phyloP scores from a whole-genome alignment of 148 eudicot species.

The Pharnaceum exiguum region DNA sequence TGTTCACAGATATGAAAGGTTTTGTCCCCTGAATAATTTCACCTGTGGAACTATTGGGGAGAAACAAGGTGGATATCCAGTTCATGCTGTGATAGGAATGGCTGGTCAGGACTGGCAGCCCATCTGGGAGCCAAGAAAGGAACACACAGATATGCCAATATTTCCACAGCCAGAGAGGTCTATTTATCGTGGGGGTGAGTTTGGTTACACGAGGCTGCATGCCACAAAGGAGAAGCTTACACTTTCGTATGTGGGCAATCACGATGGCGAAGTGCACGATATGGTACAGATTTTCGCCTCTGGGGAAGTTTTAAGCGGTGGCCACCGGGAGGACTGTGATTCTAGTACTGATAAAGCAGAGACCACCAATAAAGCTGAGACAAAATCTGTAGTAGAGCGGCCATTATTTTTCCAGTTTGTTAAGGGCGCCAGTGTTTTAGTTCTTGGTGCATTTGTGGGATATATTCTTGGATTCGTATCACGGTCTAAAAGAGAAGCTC shows the following conservation, averaged over 20 bases:
- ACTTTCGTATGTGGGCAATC: slow-evolving; percentile 82
- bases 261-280: slow-evolving; percentile 95
- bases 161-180: slow-evolving; percentile 75
- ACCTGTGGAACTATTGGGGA: slow-evolving; percentile 59
- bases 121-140: slow-evolving; percentile 72
- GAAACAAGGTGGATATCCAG: slow-evolving; percentile 45
- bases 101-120: slow-evolving; percentile 97
- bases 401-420: slow-evolving; percentile 35
- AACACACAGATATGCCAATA: slow-evolving; percentile 54
- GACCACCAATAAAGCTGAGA: slow-evolving; percentile 3
- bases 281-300: slow-evolving; percentile 70
- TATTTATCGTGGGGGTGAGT: slow-evolving; percentile 77
- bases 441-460: slow-evolving; percentile 67
- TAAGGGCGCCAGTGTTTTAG: slow-evolving; percentile 46
- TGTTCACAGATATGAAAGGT: slow-evolving; percentile 91
- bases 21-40: slow-evolving; percentile 81
- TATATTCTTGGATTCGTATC: slow-evolving; percentile 60
- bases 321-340: background rate
- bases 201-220: slow-evolving; percentile 82
- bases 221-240: slow-evolving; percentile 79
- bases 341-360: background rate
- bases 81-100: slow-evolving; percentile 95
- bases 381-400: slow-evolving; percentile 7
- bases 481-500: slow-evolving; percentile 36
- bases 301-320: slow-evolving; percentile 55